Percentiles rank a stretch among this genome's conserved stretches.
These are phyloP conservation scores for Colletotrichum musae DNA, from an alignment of 2,329 filamentous ascomycete genomes.

Conservation along the genomic window DNA sequence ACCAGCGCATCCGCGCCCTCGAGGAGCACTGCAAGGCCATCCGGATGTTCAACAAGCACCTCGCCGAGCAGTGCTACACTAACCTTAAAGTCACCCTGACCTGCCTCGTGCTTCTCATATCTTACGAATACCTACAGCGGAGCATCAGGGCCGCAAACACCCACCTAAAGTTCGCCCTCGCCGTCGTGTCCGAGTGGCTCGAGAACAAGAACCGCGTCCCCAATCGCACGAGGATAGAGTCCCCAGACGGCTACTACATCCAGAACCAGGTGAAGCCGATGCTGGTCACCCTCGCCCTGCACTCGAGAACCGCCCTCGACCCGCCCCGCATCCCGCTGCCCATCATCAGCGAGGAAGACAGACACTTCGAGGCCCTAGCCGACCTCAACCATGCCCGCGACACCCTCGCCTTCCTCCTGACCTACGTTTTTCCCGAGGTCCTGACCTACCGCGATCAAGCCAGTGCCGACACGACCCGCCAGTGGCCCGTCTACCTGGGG, in stretches of 20 bases:
- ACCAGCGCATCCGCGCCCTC: constrained; percentile 12
- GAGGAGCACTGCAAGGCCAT: constrained; percentile 24
- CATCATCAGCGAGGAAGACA: not conserved
- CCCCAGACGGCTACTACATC: constrained; percentile 27
- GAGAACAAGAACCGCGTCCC: constrained; percentile 11
- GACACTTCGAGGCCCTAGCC: not conserved
- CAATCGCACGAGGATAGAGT: constrained; percentile 14
- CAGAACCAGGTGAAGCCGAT: constrained; percentile 19
- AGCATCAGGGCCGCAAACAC: constrained; percentile 15
- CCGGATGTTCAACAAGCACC: constrained; percentile 6
- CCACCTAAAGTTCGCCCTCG: constrained; percentile 19
- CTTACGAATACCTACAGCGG: constrained; percentile 34
- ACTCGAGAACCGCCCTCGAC: not conserved
- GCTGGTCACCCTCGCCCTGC: constrained; percentile 21
- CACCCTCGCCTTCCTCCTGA: constrained; percentile 11
- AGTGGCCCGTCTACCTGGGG: not conserved
- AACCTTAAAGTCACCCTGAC: constrained; percentile 34
- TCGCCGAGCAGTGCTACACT: constrained; percentile 6
- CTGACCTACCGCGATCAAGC: not conserved
- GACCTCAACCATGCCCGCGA: constrained; percentile 22
- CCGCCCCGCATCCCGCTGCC: constrained; percentile 12
- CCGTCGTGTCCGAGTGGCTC: constrained; percentile 35
- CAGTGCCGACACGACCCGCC: not conserved
- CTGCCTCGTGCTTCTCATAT: constrained; percentile 28
- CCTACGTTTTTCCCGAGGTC: constrained; percentile 3